Evolutionary conservation across 2,329 filamentous ascomycete species (phyloP).

Genomic region (Cladophialophora psammophila): DNA sequence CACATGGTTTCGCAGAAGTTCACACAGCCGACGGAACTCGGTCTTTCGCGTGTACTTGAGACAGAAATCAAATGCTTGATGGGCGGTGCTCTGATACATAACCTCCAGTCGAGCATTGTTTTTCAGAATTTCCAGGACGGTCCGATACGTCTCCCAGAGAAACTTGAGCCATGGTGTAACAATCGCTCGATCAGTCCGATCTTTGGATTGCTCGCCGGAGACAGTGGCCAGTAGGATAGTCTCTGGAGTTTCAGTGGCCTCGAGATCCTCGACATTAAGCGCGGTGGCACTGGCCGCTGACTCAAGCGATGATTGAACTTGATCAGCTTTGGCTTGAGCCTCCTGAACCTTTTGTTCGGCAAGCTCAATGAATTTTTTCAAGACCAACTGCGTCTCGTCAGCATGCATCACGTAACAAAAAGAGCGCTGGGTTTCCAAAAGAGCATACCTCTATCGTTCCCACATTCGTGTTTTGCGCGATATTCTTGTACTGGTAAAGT

Average conservation of each 20-base stretch:
- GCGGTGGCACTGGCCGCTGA: conserved; percentile 67
- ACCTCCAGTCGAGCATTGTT: conserved; percentile 98
- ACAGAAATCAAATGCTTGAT: conserved; percentile 98
- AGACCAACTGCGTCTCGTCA: conserved; percentile 69
- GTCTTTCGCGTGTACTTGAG: conserved; percentile 98
- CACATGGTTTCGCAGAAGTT: conserved; percentile 96
- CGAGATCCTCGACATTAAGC: conserved; percentile 82
- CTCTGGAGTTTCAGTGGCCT: conserved; percentile 96
- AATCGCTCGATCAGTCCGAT: conserved; percentile 96
- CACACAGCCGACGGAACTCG: conserved; percentile 97
- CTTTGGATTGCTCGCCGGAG: conserved; percentile 95
- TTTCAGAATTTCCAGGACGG: conserved; percentile 96
- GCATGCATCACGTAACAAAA: conserved; percentile 21
- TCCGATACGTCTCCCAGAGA: conserved; percentile 98
- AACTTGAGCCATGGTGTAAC: conserved; percentile 99
- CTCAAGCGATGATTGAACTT: conserved; percentile 88
- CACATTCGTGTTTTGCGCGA: conserved; percentile 98
- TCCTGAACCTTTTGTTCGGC: conserved; percentile 95
- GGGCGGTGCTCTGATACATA: conserved; percentile 97
- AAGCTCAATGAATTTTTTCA: conserved; percentile 97
- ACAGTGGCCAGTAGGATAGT: conserved; percentile 97
- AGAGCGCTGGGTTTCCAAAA: background rate
- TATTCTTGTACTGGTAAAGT: conserved; percentile 99
- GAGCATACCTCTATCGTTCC: conserved; percentile 87
- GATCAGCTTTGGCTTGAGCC: conserved; percentile 93